Base-by-base conservation (phyloP, 129 eudicot genomes). In the Pulicaria dysenterica region DNA sequence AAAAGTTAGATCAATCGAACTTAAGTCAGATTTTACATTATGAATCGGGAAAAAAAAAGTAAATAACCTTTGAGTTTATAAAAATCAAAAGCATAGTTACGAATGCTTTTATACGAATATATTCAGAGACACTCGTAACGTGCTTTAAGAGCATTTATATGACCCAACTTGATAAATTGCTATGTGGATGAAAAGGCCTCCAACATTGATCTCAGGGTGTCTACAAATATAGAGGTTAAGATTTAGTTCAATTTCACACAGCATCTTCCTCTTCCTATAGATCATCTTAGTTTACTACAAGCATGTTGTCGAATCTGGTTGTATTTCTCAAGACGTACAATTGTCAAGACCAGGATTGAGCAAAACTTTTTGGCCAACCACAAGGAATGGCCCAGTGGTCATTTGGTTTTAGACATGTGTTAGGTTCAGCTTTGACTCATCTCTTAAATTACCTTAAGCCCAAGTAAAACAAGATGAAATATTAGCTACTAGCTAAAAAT, bases 171-270 rank as follows among this genome's bases (percentile, higher is more conserved):
- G 2, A 24, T 24, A 24, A 24, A 24, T 24, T 68, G 38, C 73
- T 36, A 69, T 37, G 14, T 13, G 37, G n/a, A 13, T 62, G 2
- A n/a, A 36, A 44, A 47, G 41, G 15, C 77, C 48, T 59, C 40
- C 49, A 60, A 45, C 50, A 60, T 31, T 37, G 50, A 73, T 58
- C 57, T 72, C 53, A 72, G 6, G 15, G 17, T 69, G 40, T 34
- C 46, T 46, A 69, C 73, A 69, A 50, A 69, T 50, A 60, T 53
- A 49, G 16, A 50, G 48, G 9, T 8, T 15, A 39, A 42, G 38
- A 38, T 69, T 8, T 38, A 38, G 37, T 16, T 50, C 10, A 69
- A 38, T n/a, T n/a, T n/a, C n/a, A n/a, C n/a, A 50, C 38, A 8
- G 38, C 49, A 4, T 51, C n/a, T 68, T 50, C 58, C 58, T 13